Percentiles rank a stretch among this genome's conserved stretches.
phyloP scores from a whole-genome alignment of 2,329 filamentous ascomycete genomes.

The Penicillium sp. region DNA sequence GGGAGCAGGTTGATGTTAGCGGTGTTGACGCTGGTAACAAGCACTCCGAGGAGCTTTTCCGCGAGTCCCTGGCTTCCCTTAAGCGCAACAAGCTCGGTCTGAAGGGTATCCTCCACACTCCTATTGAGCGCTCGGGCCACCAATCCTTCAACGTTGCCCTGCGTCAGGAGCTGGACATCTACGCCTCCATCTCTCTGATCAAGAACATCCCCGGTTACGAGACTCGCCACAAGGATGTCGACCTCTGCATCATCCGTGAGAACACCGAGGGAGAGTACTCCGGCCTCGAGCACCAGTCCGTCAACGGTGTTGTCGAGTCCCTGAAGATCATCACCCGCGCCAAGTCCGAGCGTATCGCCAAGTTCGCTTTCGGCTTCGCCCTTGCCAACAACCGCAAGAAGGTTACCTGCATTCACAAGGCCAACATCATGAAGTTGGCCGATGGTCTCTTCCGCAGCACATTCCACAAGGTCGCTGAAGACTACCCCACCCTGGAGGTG shows the following conservation, averaged over 20 bases:
- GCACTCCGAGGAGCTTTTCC: constrained; percentile 91
- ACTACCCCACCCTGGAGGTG: constrained; percentile 91
- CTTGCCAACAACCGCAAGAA: constrained; percentile 99
- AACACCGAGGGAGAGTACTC: constrained; percentile 99
- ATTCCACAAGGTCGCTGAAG: constrained; percentile 87
- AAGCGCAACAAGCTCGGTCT: constrained; percentile 98
- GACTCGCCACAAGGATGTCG: constrained; percentile 94
- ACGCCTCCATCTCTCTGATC: constrained; percentile 94
- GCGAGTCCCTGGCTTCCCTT: constrained; percentile 89
- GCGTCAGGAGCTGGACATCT: constrained; percentile 98
- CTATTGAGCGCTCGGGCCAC: constrained; percentile 93
- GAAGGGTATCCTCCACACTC: constrained; percentile 98
- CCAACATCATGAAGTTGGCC: constrained; percentile 99
- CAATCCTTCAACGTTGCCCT: constrained; percentile 99
- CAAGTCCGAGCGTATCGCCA: constrained; percentile 98
- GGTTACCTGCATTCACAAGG: constrained; percentile 99
- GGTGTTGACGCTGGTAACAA: constrained; percentile 82
- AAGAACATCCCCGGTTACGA: constrained; percentile 99
- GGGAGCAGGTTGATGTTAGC: constrained; percentile 96
- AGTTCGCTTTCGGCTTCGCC: constrained; percentile 97
- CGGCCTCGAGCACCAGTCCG: constrained; percentile 96
- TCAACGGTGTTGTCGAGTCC: constrained; percentile 93
- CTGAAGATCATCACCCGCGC: constrained; percentile 99
- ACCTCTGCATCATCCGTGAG: constrained; percentile 99
- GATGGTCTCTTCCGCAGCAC: constrained; percentile 98